phyloP scores from a whole-genome alignment of 441 rosid species.

The Capsella rubella region DNA sequence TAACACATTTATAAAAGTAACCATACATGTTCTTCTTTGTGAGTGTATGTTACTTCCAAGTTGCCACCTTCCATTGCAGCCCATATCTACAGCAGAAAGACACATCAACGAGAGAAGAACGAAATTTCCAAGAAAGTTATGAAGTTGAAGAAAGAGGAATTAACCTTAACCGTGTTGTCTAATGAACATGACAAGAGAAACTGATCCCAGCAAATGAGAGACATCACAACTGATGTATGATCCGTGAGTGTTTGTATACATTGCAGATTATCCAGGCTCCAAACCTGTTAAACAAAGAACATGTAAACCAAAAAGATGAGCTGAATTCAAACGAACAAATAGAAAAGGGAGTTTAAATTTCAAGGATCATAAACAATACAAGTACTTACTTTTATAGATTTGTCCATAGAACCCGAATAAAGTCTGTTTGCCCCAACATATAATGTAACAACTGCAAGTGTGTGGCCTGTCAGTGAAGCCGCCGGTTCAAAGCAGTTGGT shows the following conservation, averaged over 20 bases:
- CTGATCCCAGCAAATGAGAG: conserved; percentile 99
- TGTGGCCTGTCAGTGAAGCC: conserved; percentile 76
- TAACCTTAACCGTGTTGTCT: conserved; percentile 92
- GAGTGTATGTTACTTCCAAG: conserved; percentile 93
- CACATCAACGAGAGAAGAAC: conserved; percentile 1
- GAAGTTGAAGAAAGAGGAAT: conserved; percentile 22
- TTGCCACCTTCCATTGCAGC: conserved; percentile 90
- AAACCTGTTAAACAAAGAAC: conserved; percentile 57
- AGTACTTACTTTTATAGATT: conserved; percentile 71
- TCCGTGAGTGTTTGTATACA: conserved; percentile 85
- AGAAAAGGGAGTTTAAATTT: not conserved
- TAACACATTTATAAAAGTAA: conserved; percentile 8
- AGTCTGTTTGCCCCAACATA: conserved; percentile 94
- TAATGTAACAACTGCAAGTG: conserved; percentile 78
- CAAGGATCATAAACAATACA: not conserved
- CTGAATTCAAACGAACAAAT: conserved; percentile 24
- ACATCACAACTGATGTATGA: conserved; percentile 93
- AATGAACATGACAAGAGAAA: conserved; percentile 96
- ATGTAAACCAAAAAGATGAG: conserved; percentile 14
- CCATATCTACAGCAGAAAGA: conserved; percentile 72
- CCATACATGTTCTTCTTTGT: conserved; percentile 82
- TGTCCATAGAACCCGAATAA: conserved; percentile 96
- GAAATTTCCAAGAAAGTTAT: not conserved
- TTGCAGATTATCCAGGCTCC: conserved; percentile 94
- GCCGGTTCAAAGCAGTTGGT: conserved; percentile 86